Evolutionary conservation across 2,329 filamentous ascomycete species (phyloP).

Genomic region (Seiridium unicorne): DNA sequence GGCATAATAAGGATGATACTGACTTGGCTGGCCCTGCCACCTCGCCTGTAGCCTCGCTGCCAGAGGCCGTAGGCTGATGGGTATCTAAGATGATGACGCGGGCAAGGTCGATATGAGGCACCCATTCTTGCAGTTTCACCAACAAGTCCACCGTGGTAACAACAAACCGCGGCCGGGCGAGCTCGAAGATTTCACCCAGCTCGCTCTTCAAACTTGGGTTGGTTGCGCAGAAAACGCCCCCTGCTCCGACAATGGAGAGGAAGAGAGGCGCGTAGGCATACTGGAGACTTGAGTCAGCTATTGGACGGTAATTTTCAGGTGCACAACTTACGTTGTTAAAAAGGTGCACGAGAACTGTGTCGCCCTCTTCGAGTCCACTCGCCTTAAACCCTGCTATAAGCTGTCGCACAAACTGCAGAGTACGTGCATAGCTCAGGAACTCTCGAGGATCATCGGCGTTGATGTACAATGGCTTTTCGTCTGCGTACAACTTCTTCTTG

Average conservation of each 20-base stretch:
- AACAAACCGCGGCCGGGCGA: constrained; percentile 42
- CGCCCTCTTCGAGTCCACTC: background rate
- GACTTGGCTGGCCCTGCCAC: constrained; percentile 16
- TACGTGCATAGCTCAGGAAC: constrained; percentile 32
- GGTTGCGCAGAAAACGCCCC: constrained; percentile 48
- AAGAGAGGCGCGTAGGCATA: constrained; percentile 36
- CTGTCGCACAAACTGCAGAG: constrained; percentile 28
- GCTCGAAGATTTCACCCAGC: constrained; percentile 41
- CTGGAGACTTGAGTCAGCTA: constrained; percentile 20
- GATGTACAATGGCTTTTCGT: constrained; percentile 36
- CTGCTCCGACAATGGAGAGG: constrained; percentile 42
- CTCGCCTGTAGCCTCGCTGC: background rate
- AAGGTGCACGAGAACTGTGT: background rate
- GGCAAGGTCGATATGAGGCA: background rate
- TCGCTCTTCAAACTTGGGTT: constrained; percentile 48
- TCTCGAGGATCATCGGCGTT: constrained; percentile 36
- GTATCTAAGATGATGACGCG: background rate
- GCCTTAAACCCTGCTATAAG: background rate
- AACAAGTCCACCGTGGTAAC: constrained; percentile 32
- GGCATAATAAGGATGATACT: constrained; percentile 23
- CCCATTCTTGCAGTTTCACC: constrained; percentile 1
- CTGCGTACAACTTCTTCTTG: constrained; percentile 30
- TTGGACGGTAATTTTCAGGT: background rate
- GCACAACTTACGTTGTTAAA: constrained; percentile 4
- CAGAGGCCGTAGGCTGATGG: background rate